A percentile compares a stretch with the other conserved stretches of the same genome.
Evolutionary conservation across 2,329 filamentous ascomycete species (phyloP).

Genomic region (Fusarium stilboides): DNA sequence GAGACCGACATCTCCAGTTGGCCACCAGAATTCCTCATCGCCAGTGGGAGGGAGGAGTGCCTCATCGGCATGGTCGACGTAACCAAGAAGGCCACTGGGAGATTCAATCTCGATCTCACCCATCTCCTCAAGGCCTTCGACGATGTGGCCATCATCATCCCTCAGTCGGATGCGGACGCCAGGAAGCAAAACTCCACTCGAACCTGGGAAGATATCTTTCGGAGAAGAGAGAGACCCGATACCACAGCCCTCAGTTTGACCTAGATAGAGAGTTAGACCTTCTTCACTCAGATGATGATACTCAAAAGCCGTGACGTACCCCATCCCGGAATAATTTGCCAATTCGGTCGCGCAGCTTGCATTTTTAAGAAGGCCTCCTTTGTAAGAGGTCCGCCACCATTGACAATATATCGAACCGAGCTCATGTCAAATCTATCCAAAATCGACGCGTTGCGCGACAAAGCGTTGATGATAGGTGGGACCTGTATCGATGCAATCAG

Average conservation of each 20-base stretch:
- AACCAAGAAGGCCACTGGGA: slow-evolving; percentile 10
- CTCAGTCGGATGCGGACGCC: slow-evolving; percentile 11
- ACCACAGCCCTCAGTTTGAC: slow-evolving; percentile 13
- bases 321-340: slow-evolving; percentile 17
- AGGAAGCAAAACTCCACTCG: slow-evolving; percentile 13
- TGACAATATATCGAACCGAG: slow-evolving; percentile 11
- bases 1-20: slow-evolving; percentile 9
- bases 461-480: slow-evolving; percentile 10
- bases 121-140: slow-evolving; percentile 9
- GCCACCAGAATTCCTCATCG: slow-evolving; percentile 15
- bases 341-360: slow-evolving; percentile 4
- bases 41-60: slow-evolving; percentile 4
- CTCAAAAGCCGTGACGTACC: background rate
- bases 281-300: background rate
- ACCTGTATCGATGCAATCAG: slow-evolving; percentile 2
- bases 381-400: slow-evolving; percentile 7
- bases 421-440: slow-evolving; percentile 14
- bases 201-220: slow-evolving; percentile 14
- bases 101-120: slow-evolving; percentile 15
- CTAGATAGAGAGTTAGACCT: slow-evolving; percentile 1
- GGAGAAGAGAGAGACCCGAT: slow-evolving; percentile 12
- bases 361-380: slow-evolving; percentile 12
- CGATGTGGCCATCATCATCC: slow-evolving; percentile 7
- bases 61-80: slow-evolving; percentile 10
- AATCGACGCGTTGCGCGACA: slow-evolving; percentile 9